Percentiles rank a stretch among this genome's conserved stretches.
These are phyloP conservation scores for Raffaelea arxii DNA, from an alignment of 2,329 filamentous ascomycete genomes.

Conservation along the genomic window DNA sequence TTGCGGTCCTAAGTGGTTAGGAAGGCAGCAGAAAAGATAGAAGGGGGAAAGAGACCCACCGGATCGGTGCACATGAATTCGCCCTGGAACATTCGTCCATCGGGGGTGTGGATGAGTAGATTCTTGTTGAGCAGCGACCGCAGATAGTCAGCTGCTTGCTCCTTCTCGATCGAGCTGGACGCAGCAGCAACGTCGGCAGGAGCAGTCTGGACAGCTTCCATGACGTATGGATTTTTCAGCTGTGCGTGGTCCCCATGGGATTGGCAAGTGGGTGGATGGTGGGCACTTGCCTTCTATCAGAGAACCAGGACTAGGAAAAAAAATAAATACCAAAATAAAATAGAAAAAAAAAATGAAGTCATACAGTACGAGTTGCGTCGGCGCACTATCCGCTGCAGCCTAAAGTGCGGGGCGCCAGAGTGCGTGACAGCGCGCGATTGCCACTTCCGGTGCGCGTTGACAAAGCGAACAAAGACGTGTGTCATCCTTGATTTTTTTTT, in stretches of 20 bases:
- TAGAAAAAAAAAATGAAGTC: not conserved
- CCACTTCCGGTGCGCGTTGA: not conserved
- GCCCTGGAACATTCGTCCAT: constrained; percentile 81
- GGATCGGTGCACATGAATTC: constrained; percentile 91
- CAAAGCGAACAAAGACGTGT: no score
- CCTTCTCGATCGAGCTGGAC: no score
- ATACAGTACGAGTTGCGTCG: not conserved
- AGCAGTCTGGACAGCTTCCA: no score
- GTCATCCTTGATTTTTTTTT: no score
- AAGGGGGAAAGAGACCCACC: constrained; percentile 36
- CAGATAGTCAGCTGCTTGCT: constrained; percentile 33
- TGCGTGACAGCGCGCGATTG: not conserved
- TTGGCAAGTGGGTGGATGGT: no score
- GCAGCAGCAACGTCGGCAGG: no score
- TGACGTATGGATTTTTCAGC: no score
- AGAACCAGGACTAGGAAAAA: not conserved
- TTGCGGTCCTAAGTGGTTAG: constrained; percentile 62
- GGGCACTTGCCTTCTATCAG: no score
- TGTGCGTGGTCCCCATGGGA: no score
- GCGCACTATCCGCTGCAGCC: not conserved
- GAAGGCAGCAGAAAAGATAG: constrained; percentile 1
- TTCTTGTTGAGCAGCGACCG: constrained; percentile 65
- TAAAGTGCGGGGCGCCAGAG: not conserved
- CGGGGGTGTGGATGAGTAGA: constrained; percentile 68
- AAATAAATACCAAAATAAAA: not conserved